Conservation (phyloP, 2,329 filamentous ascomycete genomes). For the Ophiostoma ips region DNA sequence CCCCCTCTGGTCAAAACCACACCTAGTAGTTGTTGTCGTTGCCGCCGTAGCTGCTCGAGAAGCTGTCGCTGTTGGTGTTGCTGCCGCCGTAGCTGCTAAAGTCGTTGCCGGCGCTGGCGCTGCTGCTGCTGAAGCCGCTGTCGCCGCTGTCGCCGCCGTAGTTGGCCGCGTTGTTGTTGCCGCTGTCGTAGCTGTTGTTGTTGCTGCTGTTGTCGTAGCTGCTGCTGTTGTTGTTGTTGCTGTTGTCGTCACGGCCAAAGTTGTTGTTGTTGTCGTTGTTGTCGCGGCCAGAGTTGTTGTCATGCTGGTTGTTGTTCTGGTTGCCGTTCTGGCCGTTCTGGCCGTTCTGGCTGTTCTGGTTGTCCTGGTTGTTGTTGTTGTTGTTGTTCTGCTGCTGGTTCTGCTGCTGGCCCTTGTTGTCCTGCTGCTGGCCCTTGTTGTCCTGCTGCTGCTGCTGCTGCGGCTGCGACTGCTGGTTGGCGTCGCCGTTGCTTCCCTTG, state of each 20-base stretch:
- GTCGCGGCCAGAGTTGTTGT: background rate
- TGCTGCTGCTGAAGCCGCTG: background rate
- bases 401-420: background rate
- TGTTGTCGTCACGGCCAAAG: background rate
- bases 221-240: background rate
- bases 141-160: conserved; percentile 1
- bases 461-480: background rate
- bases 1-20: too few relatives aligned
- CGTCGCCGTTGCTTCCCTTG: background rate
- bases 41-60: background rate
- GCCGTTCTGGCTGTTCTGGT: background rate
- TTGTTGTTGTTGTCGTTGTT: conserved; percentile 1
- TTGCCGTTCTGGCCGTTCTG: background rate
- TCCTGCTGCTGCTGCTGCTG: background rate
- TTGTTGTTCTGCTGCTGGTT: background rate
- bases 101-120: background rate
- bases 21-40: conserved; percentile 1
- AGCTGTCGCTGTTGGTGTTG: conserved; percentile 1
- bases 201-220: conserved; percentile 1
- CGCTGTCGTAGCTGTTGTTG: background rate
- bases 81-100: background rate
- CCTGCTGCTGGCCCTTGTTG: background rate
- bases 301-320: background rate
- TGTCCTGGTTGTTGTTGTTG: background rate
- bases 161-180: background rate